phyloP scores from a whole-genome alignment of 805 yeast genomes.

The Saccharomycopsis sp. region DNA sequence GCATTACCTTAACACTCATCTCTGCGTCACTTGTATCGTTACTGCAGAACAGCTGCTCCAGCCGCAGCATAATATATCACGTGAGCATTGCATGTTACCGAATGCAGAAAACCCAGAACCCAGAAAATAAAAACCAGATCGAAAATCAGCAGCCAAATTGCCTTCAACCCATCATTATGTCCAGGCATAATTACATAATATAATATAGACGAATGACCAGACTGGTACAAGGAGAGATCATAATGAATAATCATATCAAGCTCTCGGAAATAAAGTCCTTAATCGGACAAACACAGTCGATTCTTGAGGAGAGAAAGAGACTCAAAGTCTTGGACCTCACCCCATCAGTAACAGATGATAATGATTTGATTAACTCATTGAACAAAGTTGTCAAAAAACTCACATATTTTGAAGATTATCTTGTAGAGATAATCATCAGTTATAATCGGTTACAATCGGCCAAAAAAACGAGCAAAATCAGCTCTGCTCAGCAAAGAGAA shows the following conservation, averaged over 20 bases:
- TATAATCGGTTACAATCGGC: not conserved
- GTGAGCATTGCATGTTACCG: no score
- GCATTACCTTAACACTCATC: no score
- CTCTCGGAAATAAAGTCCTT: not conserved
- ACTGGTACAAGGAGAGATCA: not conserved
- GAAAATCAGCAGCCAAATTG: no score
- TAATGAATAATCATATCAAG: not conserved
- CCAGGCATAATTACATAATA: no score
- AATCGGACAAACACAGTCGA: not conserved
- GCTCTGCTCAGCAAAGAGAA: not conserved
- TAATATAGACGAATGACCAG: no score
- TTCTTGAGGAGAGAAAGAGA: conserved; percentile 19
- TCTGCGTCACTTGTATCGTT: no score
- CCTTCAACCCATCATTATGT: no score
- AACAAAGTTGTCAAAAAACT: conserved; percentile 11
- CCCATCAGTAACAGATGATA: conserved; percentile 14
- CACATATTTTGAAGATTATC: conserved; percentile 16
- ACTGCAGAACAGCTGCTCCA: no score
- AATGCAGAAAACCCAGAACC: no score
- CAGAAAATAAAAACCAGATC: no score
- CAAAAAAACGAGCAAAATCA: not conserved
- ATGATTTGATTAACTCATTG: conserved; percentile 10
- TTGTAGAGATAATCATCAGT: conserved; percentile 10
- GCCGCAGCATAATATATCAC: no score
- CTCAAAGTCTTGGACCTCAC: conserved; percentile 5